phyloP scores from a whole-genome alignment of 768 basidiomycete genomes.

The Mycena albidolilacea region DNA sequence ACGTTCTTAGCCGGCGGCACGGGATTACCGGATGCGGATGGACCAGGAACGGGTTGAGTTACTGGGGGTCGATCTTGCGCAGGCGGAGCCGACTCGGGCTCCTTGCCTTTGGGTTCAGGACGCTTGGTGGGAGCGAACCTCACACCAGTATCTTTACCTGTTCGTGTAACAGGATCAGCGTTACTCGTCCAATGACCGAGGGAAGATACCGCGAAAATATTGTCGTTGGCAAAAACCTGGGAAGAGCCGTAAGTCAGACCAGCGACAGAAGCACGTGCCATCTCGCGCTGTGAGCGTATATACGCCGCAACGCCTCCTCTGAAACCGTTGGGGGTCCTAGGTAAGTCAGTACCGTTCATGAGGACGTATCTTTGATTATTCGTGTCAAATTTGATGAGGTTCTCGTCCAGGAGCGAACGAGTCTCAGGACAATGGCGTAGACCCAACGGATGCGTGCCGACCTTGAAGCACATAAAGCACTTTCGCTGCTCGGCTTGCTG shows the following conservation, averaged over 20 bases:
- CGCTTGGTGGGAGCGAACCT: not conserved
- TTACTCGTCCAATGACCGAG: not conserved
- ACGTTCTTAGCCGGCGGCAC: not conserved
- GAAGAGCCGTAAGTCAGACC: constrained; percentile 2
- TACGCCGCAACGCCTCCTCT: constrained; percentile 17
- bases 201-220: constrained; percentile 21
- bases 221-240: not conserved
- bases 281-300: not conserved
- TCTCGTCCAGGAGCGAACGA: not conserved
- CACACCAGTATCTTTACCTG: constrained; percentile 13
- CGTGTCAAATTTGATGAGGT: not conserved
- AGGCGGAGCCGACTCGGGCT: not conserved
- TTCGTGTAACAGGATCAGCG: constrained; percentile 16
- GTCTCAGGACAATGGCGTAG: not conserved
- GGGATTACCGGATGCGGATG: not conserved
- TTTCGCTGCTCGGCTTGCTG: not conserved
- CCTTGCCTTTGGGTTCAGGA: constrained; percentile 11
- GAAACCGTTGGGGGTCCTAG: not conserved
- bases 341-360: not conserved
- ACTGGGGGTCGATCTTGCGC: not conserved
- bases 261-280: not conserved
- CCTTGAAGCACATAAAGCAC: constrained; percentile 21
- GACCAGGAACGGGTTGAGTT: not conserved
- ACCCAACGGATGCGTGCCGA: not conserved
- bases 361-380: not conserved